Base-by-base conservation (phyloP, 75 land plant genomes). In the Picea glauca region DNA sequence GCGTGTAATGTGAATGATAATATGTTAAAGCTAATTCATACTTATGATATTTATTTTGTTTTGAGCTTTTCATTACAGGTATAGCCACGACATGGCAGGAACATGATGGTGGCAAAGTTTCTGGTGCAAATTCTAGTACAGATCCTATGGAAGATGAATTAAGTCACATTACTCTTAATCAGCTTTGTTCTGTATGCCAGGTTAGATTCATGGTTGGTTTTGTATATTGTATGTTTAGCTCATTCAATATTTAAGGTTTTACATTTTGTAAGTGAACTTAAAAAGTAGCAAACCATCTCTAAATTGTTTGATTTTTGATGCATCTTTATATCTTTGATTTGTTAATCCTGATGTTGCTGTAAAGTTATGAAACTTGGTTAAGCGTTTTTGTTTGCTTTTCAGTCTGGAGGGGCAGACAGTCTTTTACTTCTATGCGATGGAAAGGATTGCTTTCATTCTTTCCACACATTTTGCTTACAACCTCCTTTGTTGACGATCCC, bases 391-490 rank as follows among this genome's bases (percentile, higher is more conserved):
- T 58, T 14, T 31, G 2, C 13, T 62, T 82, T 79, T 40, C 84
- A 83, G 85, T 83, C 75, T 81, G 85, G 68, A 75, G 85, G 83
- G 59, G 85, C 85, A 74, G 85, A 61, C 31, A 75, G 76, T 56
- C 26, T 83, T 26, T 75, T 83, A 72, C 78, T 83, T 30, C 60
- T 83, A 13, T 83, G 85, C 76, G 84, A 83, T 57, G 85, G 84
- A 32, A 64, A 82, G 61, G 33, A 43, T 5, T 83, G 85, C 64
- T 54, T 63, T 30, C 30, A 74, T 60, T 83, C 85, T 43, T 61
- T 83, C 43, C 85, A 83, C 43, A 62, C 84, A 2, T 83, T 83
- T n/a, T 83, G 85, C 56, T 80, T 83, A 56, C 23, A 57, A 15
- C 78, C 75, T 61, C 85, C 85, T 64, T 77, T 83, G 46, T 72